Base-by-base conservation (phyloP, 2,329 filamentous ascomycete genomes). In the Scleromitrula shiraiana region DNA sequence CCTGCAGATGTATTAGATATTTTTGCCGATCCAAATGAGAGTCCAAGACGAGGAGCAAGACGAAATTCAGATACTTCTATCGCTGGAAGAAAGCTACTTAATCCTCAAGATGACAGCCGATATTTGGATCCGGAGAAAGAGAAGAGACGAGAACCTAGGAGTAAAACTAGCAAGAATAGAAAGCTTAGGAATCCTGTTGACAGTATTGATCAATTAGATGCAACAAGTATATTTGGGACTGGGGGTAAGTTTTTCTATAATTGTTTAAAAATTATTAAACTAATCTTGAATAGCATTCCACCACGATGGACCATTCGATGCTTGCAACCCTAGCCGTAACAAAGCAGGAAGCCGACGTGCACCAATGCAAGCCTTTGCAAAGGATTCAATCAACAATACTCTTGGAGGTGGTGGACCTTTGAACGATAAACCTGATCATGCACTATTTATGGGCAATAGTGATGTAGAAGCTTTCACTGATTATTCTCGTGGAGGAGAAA, bases 251-350 rank as follows among this genome's bases (percentile, higher is more conserved):
- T 39, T 41, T 20, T 24, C 4, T 6, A 9, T 39, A 6, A 7
- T 12, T 15, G 6, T 10, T n/a, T 12, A 43, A 9, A 4, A 36
- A 17, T 2, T 7, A 20, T 22, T 35, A 30, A 35, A 14, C 50
- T 56, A 49, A 58, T 23, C 22, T 5, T 26, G 17, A n/a, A 32
- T 60, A 95, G 89, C 95, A 57, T 95, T 97, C 68, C 93, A 98
- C 62, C 93, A 98, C 63, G 93, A 97, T 62, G 93, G 93, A 1
- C 93, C 93, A 4, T 98, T 96, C 61, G 93, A 98, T 67, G 93
- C 93, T 17, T 87, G 93, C 65, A 95, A 95, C 66, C 89, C 93
- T 4, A 86, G 95, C 65, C 87, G 93, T 55, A 98, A 97, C 67
- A 82, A 87, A 50, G 85, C 86, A 62, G 87, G 83, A 59, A 82